Evolutionary conservation across 2,329 filamentous ascomycete genomes (phyloP).

Genomic region (Tricladium varicosporioides): DNA sequence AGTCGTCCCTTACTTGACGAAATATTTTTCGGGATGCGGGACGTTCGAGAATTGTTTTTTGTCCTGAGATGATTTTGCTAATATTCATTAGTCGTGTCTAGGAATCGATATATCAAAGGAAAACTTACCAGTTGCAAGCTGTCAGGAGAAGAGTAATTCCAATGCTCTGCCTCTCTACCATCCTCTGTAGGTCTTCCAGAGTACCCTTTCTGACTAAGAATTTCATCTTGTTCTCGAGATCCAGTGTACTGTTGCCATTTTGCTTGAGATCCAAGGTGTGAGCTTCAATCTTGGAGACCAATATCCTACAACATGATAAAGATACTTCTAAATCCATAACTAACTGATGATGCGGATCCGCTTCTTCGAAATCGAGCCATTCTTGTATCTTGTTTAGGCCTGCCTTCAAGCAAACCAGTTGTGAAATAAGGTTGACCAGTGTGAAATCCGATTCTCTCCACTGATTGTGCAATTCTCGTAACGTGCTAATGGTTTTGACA

Average conservation of each 20-base stretch:
- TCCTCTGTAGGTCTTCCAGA: slow-evolving; percentile 6
- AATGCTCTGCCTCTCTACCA: slow-evolving; percentile 7
- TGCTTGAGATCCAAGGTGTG: neutral
- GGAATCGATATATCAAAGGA: neutral
- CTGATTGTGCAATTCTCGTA: neutral
- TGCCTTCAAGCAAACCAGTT: slow-evolving; percentile 6
- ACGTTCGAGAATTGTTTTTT: slow-evolving; percentile 8
- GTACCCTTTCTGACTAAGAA: slow-evolving; percentile 5
- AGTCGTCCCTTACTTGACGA: slow-evolving; percentile 1
- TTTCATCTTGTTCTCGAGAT: slow-evolving; percentile 9
- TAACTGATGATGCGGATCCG: slow-evolving; percentile 12
- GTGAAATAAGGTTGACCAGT: slow-evolving; percentile 1
- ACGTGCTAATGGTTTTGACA: slow-evolving; percentile 3
- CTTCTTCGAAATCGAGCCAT: slow-evolving; percentile 10
- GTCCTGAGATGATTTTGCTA: slow-evolving; percentile 5
- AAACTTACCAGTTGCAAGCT: slow-evolving; percentile 5
- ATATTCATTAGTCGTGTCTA: neutral
- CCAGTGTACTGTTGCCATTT: neutral
- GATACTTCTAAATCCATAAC: slow-evolving; percentile 12
- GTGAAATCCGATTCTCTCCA: slow-evolving; percentile 10
- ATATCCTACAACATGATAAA: slow-evolving; percentile 9
- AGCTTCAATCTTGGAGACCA: slow-evolving; percentile 1
- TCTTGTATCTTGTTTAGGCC: slow-evolving; percentile 10
- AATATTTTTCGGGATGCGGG: neutral
- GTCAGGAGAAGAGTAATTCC: slow-evolving; percentile 7